Evolutionary conservation across 768 basidiomycete genomes (phyloP).

Genomic region (Leccinellum rugosiceps): DNA sequence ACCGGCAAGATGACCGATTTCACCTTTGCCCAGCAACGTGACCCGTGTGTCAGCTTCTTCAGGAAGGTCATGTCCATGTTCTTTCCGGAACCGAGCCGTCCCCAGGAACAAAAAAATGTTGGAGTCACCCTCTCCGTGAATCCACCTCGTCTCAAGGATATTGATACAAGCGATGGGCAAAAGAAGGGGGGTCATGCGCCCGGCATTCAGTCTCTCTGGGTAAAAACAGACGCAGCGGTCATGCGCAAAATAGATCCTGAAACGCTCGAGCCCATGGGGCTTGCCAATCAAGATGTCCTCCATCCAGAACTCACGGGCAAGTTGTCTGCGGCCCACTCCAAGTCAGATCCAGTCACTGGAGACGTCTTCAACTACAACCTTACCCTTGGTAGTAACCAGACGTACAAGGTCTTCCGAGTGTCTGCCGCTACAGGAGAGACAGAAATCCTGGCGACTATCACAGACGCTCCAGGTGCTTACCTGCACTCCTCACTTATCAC

Average conservation of each 20-base stretch:
- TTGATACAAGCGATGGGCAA: conserved; percentile 18
- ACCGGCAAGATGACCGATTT: conserved; percentile 18
- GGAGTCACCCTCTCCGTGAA: conserved; percentile 31
- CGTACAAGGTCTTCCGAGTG: conserved; percentile 37
- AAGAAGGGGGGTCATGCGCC: conserved; percentile 26
- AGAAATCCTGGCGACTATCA: conserved; percentile 35
- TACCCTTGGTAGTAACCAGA: conserved; percentile 24
- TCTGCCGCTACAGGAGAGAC: conserved; percentile 29
- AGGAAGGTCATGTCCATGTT: conserved; percentile 30
- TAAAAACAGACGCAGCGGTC: conserved; percentile 29
- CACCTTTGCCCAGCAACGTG: conserved; percentile 32
- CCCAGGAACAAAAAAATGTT: conserved; percentile 15
- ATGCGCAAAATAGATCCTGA: conserved; percentile 35
- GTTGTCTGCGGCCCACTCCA: conserved; percentile 37
- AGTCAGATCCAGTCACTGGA: conserved; percentile 33
- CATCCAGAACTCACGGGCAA: conserved; percentile 33
- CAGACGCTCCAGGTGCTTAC: conserved; percentile 38
- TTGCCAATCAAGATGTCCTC: conserved; percentile 26
- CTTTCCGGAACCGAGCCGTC: conserved; percentile 12
- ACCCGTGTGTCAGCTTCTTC: conserved; percentile 31
- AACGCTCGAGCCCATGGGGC: conserved; percentile 36
- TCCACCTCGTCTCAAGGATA: conserved; percentile 24
- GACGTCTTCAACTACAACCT: conserved; percentile 38
- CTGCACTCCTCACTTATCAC: conserved; percentile 39
- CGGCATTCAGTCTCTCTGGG: conserved; percentile 28